Percentiles rank a stretch among this genome's conserved stretches.
Evolutionary conservation across 805 yeast species (phyloP).

Genomic region (Pichia cabralensis): DNA sequence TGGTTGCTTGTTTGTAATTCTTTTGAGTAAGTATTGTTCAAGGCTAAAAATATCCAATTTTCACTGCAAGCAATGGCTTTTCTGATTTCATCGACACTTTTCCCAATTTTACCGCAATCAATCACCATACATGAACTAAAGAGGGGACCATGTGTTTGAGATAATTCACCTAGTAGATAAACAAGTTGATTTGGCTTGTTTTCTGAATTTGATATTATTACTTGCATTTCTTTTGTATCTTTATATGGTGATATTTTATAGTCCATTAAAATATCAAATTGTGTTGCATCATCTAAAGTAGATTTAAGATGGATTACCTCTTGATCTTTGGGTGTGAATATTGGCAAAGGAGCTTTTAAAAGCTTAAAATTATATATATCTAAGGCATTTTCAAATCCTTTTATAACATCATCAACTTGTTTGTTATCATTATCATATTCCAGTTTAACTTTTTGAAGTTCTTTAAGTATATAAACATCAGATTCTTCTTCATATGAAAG

Average conservation of each 20-base stretch:
- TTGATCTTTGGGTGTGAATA: neutral
- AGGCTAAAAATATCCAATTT: neutral
- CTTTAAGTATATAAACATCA: constrained; percentile 2
- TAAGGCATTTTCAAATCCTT: constrained; percentile 2
- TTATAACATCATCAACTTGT: neutral
- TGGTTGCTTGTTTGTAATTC: constrained; percentile 1
- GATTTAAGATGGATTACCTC: constrained; percentile 8
- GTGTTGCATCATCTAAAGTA: neutral
- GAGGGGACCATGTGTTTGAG: constrained; percentile 3
- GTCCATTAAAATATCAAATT: constrained; percentile 8
- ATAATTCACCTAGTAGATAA: constrained; percentile 7
- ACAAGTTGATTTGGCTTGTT: neutral
- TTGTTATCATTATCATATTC: neutral
- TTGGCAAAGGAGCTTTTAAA: constrained; percentile 5
- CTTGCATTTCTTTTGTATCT: constrained; percentile 7
- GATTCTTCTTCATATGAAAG: constrained; percentile 1
- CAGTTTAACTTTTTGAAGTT: neutral
- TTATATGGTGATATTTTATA: constrained; percentile 1
- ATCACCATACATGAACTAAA: constrained; percentile 1
- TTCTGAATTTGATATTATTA: neutral
- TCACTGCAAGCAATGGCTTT: constrained; percentile 1
- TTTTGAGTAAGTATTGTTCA: constrained; percentile 5
- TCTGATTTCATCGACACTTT: neutral
- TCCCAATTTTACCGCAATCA: neutral
- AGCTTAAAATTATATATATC: constrained; percentile 6